Base-by-base conservation (phyloP, 2,329 filamentous ascomycete genomes). In the Paraphoma chrysanthemicola region DNA sequence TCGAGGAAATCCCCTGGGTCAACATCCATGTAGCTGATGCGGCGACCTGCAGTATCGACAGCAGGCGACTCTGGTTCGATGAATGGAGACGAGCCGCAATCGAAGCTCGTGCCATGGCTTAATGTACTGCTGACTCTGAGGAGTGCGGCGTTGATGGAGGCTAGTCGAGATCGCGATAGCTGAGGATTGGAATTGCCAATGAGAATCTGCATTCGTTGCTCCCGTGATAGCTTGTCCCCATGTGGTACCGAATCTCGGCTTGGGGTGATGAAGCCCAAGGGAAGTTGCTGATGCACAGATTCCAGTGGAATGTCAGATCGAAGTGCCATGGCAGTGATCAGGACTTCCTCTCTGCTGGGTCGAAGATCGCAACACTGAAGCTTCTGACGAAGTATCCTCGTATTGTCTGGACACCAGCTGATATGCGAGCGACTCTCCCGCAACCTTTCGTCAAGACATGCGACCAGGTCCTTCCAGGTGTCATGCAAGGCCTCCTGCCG, bases 1-100 rank as follows among this genome's bases (percentile, higher is more conserved):
- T 67, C 66, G 9, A 73, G 50, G 51, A 63, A 75, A 39, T 70
- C 63, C 10, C 63, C 70, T 16, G 70, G 66, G 56, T 76, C 73
- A n/a, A 76, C 53, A 42, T 77, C 74, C 72, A 77, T 76, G 52
- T 74, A 76, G 56, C 74, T 77, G 31, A 76, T 74, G 39, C 73
- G 74, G 31, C 68, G 68, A 29, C 63, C 64, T 18, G 56, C 44
- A 2, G 63, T 61, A 49, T 74, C 72, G 9, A 64, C 60, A 0
- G 64, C 57, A 10, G 68, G 72, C 28, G 66, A 66, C 39, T 66
- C 66, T 39, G 59, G 57, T 38, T 68, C 66, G 16, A 63, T 61
- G 48, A 69, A 73, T 2, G 65, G 63, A 16, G 67, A 68, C 8
- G 70, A 62, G 28, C 62, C 67, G 33, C 66, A 67, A 33, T 70